Evolutionary conservation across 2,329 filamentous ascomycete species (phyloP).

Genomic region (Phialocephala sp.): DNA sequence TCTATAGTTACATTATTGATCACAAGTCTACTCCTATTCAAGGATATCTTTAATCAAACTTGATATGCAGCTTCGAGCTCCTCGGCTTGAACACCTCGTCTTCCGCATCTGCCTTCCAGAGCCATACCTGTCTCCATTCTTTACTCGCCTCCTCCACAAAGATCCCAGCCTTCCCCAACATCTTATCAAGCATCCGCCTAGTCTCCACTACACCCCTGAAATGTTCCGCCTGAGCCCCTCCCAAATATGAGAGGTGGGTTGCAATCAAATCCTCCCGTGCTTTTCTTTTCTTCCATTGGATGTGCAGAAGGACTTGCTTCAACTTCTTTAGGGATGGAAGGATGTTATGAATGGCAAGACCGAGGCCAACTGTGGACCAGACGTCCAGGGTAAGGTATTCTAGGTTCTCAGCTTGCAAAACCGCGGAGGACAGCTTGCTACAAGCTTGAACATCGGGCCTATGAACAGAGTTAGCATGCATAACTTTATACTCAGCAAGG

Average conservation of each 20-base stretch:
- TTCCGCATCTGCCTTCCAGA: slow-evolving; percentile 13
- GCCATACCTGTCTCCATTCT: slow-evolving; percentile 7
- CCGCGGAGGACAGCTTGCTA: slow-evolving; percentile 1
- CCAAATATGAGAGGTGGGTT: neutral
- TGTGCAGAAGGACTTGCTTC: slow-evolving; percentile 2
- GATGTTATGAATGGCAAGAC: slow-evolving; percentile 16
- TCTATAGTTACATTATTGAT: neutral
- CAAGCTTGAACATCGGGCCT: slow-evolving; percentile 15
- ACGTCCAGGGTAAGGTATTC: slow-evolving; percentile 11
- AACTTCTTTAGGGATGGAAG: neutral
- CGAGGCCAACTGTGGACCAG: neutral
- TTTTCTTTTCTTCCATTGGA: slow-evolving; percentile 1
- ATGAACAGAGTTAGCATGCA: neutral
- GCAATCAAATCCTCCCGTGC: neutral
- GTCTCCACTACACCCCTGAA: slow-evolving; percentile 12
- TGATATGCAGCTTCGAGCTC: slow-evolving; percentile 9
- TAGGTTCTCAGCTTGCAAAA: slow-evolving; percentile 6
- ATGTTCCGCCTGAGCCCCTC: neutral
- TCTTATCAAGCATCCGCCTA: slow-evolving; percentile 13
- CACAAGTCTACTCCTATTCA: neutral
- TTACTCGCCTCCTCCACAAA: slow-evolving; percentile 2
- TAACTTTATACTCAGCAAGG: neutral
- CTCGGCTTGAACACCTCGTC: slow-evolving; percentile 13
- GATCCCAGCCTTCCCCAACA: slow-evolving; percentile 9
- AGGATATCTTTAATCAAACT: slow-evolving; percentile 4